These are phyloP conservation scores for Monilinia polystroma DNA, from an alignment of 2,329 filamentous ascomycete genomes.

Conservation along the genomic window DNA sequence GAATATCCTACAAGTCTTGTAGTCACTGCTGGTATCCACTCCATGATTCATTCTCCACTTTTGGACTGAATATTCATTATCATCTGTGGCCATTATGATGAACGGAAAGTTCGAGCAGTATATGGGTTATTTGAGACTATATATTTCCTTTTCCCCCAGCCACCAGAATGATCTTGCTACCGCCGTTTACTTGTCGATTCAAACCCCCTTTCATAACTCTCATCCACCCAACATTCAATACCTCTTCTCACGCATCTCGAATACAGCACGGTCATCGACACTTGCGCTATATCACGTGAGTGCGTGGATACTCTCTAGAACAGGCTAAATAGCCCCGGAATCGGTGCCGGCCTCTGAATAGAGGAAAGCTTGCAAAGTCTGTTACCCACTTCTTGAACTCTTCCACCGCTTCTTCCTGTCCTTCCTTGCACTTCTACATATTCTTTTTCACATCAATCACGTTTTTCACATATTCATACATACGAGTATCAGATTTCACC, in stretches of 20 bases:
- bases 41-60: background rate
- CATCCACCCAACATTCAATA: background rate
- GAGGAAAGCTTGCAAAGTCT: conserved; percentile 7
- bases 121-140: background rate
- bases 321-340: conserved; percentile 8
- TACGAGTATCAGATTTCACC: conserved; percentile 11
- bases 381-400: conserved; percentile 1
- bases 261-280: background rate
- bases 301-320: background rate
- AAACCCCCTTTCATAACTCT: too few species aligned
- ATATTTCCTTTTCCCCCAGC: background rate
- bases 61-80: background rate
- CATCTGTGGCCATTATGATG: background rate
- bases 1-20: accelerated
- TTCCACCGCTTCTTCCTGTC: background rate
- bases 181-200: background rate
- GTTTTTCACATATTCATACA: background rate
- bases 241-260: background rate
- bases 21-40: background rate
- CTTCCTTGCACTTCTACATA: background rate
- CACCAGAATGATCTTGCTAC: background rate
- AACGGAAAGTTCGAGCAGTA: background rate
- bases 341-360: background rate
- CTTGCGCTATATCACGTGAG: background rate
- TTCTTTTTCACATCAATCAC: background rate